Conservation (phyloP, 108 stramenopile species). For the Nitzschia putrida region DNA sequence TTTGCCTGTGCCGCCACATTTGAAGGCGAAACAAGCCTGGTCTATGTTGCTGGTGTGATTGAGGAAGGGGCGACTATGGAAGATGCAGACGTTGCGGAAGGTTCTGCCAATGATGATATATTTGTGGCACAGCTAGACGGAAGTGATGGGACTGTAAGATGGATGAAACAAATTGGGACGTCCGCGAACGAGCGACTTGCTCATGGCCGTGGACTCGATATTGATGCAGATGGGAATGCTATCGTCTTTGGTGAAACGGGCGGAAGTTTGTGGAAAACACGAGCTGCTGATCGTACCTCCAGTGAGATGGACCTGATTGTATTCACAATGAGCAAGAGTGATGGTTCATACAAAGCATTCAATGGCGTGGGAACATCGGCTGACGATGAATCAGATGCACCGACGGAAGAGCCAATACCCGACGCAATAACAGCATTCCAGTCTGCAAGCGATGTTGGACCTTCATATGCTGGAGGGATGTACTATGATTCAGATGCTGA, state of each 20-base stretch:
- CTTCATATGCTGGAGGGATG: slow-evolving; percentile 44
- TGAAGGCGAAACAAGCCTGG: slow-evolving; percentile 18
- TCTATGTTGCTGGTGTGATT: slow-evolving; percentile 33
- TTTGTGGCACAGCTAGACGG: slow-evolving; percentile 41
- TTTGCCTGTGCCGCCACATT: slow-evolving; percentile 24
- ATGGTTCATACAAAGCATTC: slow-evolving; percentile 17
- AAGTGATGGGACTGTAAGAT: slow-evolving; percentile 32
- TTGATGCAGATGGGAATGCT: slow-evolving; percentile 47
- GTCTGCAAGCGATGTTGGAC: slow-evolving; percentile 20
- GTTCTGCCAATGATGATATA: slow-evolving; percentile 33
- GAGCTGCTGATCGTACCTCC: not conserved
- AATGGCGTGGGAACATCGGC: not conserved
- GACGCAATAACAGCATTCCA: slow-evolving; percentile 24
- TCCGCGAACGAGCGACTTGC: slow-evolving; percentile 44
- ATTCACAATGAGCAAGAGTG: slow-evolving; percentile 34
- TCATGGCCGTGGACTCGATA: slow-evolving; percentile 15
- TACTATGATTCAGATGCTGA: slow-evolving; percentile 30
- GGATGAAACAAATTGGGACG: slow-evolving; percentile 49
- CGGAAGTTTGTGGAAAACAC: slow-evolving; percentile 36
- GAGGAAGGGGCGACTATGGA: slow-evolving; percentile 28
- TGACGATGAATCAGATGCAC: slow-evolving; percentile 1
- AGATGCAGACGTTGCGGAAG: not conserved
- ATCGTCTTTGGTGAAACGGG: slow-evolving; percentile 47
- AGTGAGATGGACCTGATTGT: slow-evolving; percentile 20
- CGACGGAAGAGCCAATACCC: not conserved